Evolutionary conservation across 2,329 filamentous ascomycete species (phyloP).

Genomic region (Colletotrichum eremochloae): DNA sequence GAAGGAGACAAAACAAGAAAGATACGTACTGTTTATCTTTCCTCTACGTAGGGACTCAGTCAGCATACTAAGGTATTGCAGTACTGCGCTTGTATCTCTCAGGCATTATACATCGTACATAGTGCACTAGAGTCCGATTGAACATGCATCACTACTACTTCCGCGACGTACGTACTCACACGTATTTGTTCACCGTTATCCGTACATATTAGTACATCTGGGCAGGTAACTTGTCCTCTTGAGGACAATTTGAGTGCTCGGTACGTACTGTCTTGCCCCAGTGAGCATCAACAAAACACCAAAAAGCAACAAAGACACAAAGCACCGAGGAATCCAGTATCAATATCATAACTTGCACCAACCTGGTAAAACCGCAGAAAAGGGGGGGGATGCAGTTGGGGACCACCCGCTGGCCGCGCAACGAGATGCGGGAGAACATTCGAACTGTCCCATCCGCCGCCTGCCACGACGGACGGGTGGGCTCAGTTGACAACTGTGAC

Average conservation of each 20-base stretch:
- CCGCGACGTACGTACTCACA: too few species aligned
- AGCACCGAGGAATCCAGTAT: not conserved
- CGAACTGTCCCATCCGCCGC: not conserved
- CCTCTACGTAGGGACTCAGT: not conserved
- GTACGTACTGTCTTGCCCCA: not conserved
- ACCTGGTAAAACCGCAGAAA: constrained; percentile 5
- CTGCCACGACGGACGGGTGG: constrained; percentile 16
- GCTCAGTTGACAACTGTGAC: not conserved
- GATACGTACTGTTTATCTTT: not conserved
- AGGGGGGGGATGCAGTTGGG: not conserved
- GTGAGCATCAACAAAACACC: not conserved
- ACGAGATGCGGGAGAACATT: constrained; percentile 8
- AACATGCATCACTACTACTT: too few species aligned
- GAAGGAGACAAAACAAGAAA: not conserved
- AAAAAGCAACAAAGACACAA: not conserved
- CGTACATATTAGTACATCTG: not conserved
- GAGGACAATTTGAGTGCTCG: too few species aligned
- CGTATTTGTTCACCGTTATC: too few species aligned
- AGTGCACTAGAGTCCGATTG: too few species aligned
- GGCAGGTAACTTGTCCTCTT: too few species aligned
- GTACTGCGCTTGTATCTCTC: not conserved
- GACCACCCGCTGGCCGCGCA: constrained; percentile 36
- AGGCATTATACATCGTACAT: too few species aligned
- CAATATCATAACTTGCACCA: constrained; percentile 32
- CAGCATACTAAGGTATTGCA: not conserved